A percentile compares a stretch with the other conserved stretches of the same genome.
These are phyloP conservation scores for Aspergillus versicolor DNA, from an alignment of 2,329 filamentous ascomycete genomes.

Conservation along the genomic window DNA sequence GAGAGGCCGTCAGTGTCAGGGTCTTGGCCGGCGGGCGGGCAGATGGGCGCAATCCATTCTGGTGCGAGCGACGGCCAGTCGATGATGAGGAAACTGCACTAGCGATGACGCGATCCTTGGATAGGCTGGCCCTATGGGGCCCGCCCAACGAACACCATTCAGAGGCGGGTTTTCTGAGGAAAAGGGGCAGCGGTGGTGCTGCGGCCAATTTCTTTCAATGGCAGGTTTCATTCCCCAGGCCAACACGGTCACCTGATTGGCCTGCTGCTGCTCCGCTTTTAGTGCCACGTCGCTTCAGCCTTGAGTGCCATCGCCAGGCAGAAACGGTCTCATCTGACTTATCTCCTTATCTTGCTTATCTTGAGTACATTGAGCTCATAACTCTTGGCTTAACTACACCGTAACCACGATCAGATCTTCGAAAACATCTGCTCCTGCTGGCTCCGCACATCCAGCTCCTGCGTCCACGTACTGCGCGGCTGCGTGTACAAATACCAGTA, in stretches of 20 bases:
- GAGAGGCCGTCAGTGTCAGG: neutral
- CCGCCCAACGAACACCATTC: neutral
- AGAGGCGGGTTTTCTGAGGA: neutral
- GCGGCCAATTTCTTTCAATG: too few relatives aligned
- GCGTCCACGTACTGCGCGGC: conserved; percentile 19
- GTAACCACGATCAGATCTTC: conserved; percentile 15
- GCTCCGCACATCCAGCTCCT: conserved; percentile 19
- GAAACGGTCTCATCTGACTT: too few relatives aligned
- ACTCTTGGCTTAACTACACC: too few relatives aligned
- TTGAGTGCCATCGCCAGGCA: too few relatives aligned
- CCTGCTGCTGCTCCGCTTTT: too few relatives aligned
- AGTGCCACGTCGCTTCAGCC: too few relatives aligned
- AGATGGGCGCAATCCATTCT: neutral
- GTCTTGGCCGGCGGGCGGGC: neutral
- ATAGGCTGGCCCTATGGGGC: conserved; percentile 4
- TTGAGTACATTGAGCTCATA: too few relatives aligned
- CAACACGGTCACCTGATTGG: too few relatives aligned
- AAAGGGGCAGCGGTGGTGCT: neutral
- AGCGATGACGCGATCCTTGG: conserved; percentile 8
- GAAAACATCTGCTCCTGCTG: conserved; percentile 19
- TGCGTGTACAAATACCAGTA: conserved; percentile 19
- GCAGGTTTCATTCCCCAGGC: neutral
- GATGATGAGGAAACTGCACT: neutral
- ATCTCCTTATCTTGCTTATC: too few relatives aligned
- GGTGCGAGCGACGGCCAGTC: neutral